phyloP scores from a whole-genome alignment of 2,329 filamentous ascomycete species.

The Pseudocercospora macadamiae region DNA sequence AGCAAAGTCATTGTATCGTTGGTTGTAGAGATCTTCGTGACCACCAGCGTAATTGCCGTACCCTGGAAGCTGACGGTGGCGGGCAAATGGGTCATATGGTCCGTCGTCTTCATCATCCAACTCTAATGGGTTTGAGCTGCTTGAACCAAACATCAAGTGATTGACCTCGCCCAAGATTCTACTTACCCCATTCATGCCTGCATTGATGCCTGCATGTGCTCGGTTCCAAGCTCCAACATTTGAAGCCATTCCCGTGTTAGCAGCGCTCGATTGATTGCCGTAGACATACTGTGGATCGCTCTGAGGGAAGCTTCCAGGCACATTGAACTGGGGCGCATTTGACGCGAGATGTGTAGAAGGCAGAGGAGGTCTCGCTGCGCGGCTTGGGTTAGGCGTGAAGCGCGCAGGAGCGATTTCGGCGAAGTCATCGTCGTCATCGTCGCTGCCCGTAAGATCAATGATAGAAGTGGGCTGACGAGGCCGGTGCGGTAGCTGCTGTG shows the following conservation, averaged over 20 bases:
- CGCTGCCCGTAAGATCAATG: conserved; percentile 38
- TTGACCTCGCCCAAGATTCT: conserved; percentile 24
- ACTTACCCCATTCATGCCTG: conserved; percentile 7
- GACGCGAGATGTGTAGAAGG: neutral
- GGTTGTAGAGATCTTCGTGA: conserved; percentile 30
- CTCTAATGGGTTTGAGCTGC: conserved; percentile 14
- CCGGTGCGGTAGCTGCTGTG: conserved; percentile 22
- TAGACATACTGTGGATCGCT: neutral
- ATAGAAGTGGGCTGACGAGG: conserved; percentile 22
- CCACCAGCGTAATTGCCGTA: conserved; percentile 27
- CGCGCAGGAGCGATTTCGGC: conserved; percentile 29
- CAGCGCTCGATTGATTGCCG: neutral
- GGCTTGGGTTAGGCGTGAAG: conserved; percentile 30
- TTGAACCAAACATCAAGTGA: conserved; percentile 25
- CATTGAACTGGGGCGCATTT: conserved; percentile 12
- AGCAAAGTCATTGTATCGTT: conserved; percentile 30
- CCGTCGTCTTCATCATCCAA: conserved; percentile 28
- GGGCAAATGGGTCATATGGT: conserved; percentile 29
- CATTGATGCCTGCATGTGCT: conserved; percentile 11
- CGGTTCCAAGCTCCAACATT: neutral
- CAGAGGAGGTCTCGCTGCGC: conserved; percentile 14
- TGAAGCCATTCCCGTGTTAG: neutral
- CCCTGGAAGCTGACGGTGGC: conserved; percentile 25
- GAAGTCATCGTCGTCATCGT: conserved; percentile 36
- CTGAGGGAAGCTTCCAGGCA: conserved; percentile 31